phyloP scores from a whole-genome alignment of 371 early-diverging fungal species.

The Rhizomucor miehei region DNA sequence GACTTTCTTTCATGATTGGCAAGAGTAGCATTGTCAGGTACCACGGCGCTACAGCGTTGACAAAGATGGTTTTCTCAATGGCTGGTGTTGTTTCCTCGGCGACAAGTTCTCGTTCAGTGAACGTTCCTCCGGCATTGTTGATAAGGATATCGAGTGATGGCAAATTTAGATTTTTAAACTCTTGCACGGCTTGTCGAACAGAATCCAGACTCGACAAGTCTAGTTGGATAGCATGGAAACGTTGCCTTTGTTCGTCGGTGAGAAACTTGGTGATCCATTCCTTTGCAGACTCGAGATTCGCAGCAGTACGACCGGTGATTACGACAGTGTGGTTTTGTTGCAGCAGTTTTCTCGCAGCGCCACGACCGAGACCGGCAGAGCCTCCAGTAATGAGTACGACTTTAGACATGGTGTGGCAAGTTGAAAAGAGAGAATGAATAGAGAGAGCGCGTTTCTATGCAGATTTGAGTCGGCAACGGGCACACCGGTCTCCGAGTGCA shows the following conservation, averaged over 20 bases:
- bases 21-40: conserved; percentile 24
- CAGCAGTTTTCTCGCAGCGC: conserved; percentile 25
- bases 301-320: conserved; percentile 30
- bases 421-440: too few relatives aligned
- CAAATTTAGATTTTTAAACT: conserved; percentile 14
- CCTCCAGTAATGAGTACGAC: conserved; percentile 41
- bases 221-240: conserved; percentile 16
- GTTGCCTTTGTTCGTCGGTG: neutral
- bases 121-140: conserved; percentile 31
- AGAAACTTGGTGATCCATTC: neutral
- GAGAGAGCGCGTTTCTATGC: too few relatives aligned
- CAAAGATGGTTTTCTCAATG: conserved; percentile 30
- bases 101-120: conserved; percentile 8
- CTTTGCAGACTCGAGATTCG: conserved; percentile 5
- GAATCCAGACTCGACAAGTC: conserved; percentile 26
- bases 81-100: neutral
- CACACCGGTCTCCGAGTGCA: too few relatives aligned
- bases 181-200: conserved; percentile 18
- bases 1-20: conserved; percentile 18
- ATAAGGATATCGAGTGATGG: conserved; percentile 12
- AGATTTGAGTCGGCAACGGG: too few relatives aligned
- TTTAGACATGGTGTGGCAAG: neutral
- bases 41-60: conserved; percentile 37
- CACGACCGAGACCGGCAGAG: conserved; percentile 31
- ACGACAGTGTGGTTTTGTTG: conserved; percentile 30